Conservation (phyloP, 2,329 filamentous ascomycete species). For the Cadophora luteo-olivacea region DNA sequence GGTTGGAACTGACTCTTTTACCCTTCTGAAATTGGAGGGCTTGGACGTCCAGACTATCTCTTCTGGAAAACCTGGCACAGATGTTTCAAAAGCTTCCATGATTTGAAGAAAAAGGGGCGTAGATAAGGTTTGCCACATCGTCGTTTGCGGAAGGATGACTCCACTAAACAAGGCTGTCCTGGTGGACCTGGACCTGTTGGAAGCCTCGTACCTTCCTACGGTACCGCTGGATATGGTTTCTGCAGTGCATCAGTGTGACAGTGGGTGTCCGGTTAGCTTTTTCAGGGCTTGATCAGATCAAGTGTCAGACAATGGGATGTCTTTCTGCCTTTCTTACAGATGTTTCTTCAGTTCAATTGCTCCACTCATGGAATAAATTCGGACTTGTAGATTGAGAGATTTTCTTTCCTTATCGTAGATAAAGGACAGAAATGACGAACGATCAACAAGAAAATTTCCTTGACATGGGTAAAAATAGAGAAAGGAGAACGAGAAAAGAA, state of each 20-base stretch:
- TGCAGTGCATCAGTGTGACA: not conserved
- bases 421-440: not conserved
- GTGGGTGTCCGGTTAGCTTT: not conserved
- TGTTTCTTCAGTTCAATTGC: not conserved
- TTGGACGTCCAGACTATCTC: not conserved
- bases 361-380: not conserved
- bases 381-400: not conserved
- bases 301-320: not conserved
- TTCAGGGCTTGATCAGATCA: not conserved
- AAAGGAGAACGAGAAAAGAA: not conserved
- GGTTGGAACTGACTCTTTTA: not conserved
- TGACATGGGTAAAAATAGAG: not conserved
- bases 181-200: slow-evolving; percentile 2
- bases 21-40: not conserved
- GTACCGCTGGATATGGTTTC: not conserved
- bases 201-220: not conserved
- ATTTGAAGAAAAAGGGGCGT: slow-evolving; percentile 9
- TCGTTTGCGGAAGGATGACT: not conserved
- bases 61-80: not conserved
- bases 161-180: slow-evolving; percentile 11
- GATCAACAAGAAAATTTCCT: not conserved
- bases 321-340: not conserved
- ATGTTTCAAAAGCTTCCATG: slow-evolving; percentile 19
- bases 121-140: slow-evolving; percentile 8
- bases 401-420: not conserved